Base-by-base conservation (phyloP, 768 basidiomycete genomes). In the Collybia sordida region DNA sequence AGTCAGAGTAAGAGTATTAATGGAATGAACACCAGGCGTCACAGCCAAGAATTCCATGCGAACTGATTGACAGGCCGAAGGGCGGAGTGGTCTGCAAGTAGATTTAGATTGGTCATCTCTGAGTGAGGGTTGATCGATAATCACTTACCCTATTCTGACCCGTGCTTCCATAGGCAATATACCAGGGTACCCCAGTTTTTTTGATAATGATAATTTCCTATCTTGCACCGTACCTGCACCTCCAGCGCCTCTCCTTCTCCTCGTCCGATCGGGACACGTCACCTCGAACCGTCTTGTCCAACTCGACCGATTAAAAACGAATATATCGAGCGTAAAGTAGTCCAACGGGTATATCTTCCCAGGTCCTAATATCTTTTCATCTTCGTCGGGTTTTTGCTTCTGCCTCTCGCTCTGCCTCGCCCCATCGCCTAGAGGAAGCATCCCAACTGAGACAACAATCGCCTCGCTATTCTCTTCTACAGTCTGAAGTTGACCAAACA, bases 1-100 rank as follows among this genome's bases (percentile, higher is more conserved):
- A 1, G 83, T 86, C 45, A 94, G 68, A 1, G 82, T 83, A 45
- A 93, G 68, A 4, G 79, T 75, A 53, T 88, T 83, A 44, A 94
- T 78, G 2, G 84, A 74, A 60, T 93, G 90, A 2, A 93, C 82
- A 3, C 92, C 92, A 17, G 90, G 85, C 6, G 80, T 77, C 42
- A 94, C 70, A 2, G 92, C 90, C 40, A 94, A 68, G 59, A 93
- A 93, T 51, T 86, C 80, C 86, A 94, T 91, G 35, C 89, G 74
- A 21, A 93, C 88, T 17, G 88, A 90, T 64, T 93, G 91, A 61
- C 90, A 91, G 1, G 89, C 85, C 9, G 82, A 82, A 3, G 91
- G 87, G n/a, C 80, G 74, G 17, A 93, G 73, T 11, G 91, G 91
- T 9, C 90, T 93, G 55, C 8, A 47, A n/a, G 8, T 3, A 42